A percentile compares a stretch with the other conserved stretches of the same genome.
Evolutionary conservation across 805 yeast genomes (phyloP).

Genomic region (Saccharomycopsis guyanensis): DNA sequence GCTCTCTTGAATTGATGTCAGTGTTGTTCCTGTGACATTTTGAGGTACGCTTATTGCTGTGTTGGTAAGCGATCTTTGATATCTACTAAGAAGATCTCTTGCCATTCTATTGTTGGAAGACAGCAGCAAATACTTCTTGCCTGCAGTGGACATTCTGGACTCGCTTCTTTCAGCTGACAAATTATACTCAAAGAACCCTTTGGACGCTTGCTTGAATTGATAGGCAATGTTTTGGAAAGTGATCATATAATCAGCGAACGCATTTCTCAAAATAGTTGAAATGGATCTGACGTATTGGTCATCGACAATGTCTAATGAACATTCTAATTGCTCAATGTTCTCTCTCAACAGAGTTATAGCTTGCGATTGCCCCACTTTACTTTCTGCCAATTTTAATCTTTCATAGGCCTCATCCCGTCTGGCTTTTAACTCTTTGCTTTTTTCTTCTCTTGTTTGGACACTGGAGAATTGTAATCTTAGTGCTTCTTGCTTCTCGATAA

Average conservation of each 20-base stretch:
- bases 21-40: not conserved
- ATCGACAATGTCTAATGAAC: constrained; percentile 45
- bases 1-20: not conserved
- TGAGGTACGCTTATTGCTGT: not conserved
- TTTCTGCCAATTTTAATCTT: constrained; percentile 35
- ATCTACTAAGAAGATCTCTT: not conserved
- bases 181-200: constrained; percentile 1
- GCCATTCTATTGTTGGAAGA: not conserved
- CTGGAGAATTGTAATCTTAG: constrained; percentile 37
- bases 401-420: constrained; percentile 33
- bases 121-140: not conserved
- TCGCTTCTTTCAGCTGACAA: not conserved
- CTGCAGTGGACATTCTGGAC: not conserved
- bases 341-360: constrained; percentile 39
- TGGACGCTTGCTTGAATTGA: not conserved
- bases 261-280: constrained; percentile 35
- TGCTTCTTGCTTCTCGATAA: constrained; percentile 36
- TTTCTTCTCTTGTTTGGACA: constrained; percentile 44
- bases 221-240: constrained; percentile 7
- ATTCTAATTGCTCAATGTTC: constrained; percentile 42
- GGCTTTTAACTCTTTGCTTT: constrained; percentile 33
- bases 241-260: constrained; percentile 37
- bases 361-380: constrained; percentile 40
- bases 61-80: not conserved
- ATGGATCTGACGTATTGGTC: constrained; percentile 44